phyloP scores from a whole-genome alignment of 2,329 filamentous ascomycete genomes.

The Trichophaea hybrida region DNA sequence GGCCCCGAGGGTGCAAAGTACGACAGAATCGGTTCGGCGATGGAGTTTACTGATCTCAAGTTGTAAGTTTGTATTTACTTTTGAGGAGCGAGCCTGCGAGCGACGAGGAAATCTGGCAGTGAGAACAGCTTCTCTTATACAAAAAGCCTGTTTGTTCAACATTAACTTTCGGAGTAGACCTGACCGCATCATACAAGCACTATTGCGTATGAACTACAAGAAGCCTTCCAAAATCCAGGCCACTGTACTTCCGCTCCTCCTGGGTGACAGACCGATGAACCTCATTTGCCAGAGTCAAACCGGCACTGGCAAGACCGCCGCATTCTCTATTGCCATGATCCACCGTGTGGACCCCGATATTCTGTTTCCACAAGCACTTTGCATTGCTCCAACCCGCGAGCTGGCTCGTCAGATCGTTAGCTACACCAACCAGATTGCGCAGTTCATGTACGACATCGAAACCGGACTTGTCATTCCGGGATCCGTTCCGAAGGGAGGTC shows the following conservation, averaged over 20 bases:
- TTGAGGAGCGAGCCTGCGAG: too few relatives aligned
- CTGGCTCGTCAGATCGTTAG: slow-evolving; percentile 81
- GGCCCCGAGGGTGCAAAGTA: too few relatives aligned
- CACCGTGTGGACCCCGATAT: slow-evolving; percentile 63
- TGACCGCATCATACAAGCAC: slow-evolving; percentile 51
- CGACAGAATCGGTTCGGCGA: too few relatives aligned
- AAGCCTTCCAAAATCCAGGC: slow-evolving; percentile 98
- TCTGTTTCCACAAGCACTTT: slow-evolving; percentile 60
- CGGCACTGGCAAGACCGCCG: slow-evolving; percentile 95
- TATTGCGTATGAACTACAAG: slow-evolving; percentile 69
- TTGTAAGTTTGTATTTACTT: too few relatives aligned
- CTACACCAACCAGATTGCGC: background rate
- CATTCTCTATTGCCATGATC: slow-evolving; percentile 88
- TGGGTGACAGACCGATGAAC: slow-evolving; percentile 69
- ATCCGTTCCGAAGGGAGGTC: slow-evolving; percentile 49
- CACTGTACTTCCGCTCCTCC: slow-evolving; percentile 75
- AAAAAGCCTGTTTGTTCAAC: too few relatives aligned
- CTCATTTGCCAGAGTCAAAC: slow-evolving; percentile 98
- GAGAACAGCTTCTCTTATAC: too few relatives aligned
- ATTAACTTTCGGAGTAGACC: too few relatives aligned
- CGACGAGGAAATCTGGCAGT: too few relatives aligned
- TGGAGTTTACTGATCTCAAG: too few relatives aligned
- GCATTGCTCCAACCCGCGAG: slow-evolving; percentile 84
- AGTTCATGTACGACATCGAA: slow-evolving; percentile 41
- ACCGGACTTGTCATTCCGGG: slow-evolving; percentile 75